Percentiles rank a stretch among this genome's conserved stretches.
Evolutionary conservation across 495 filamentous ascomycete genomes (phyloP).

Genomic region (Lepraria neglecta): DNA sequence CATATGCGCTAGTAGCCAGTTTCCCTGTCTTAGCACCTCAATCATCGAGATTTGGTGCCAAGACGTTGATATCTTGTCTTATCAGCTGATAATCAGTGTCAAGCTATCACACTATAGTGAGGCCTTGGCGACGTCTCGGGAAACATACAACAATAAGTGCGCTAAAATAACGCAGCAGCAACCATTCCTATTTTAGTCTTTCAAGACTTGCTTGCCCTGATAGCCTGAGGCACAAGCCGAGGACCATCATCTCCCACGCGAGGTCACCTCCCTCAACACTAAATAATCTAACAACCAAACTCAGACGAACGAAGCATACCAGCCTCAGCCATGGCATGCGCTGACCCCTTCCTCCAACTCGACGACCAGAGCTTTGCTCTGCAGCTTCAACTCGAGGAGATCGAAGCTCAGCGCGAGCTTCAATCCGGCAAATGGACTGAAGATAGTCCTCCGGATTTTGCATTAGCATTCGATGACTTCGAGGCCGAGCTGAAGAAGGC

Average conservation of each 20-base stretch:
- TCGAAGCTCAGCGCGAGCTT: constrained; percentile 24
- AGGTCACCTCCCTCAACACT: not conserved
- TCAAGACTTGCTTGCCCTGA: no score
- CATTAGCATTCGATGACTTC: constrained; percentile 27
- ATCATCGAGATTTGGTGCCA: no score
- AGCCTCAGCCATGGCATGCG: constrained; percentile 10
- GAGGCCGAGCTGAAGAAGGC: constrained; percentile 25
- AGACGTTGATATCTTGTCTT: no score
- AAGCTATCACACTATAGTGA: no score
- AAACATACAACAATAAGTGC: no score
- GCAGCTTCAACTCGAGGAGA: constrained; percentile 25
- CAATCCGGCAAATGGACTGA: constrained; percentile 26
- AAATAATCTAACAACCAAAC: not conserved
- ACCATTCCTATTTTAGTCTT: no score
- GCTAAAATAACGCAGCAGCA: no score
- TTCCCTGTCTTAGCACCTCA: no score
- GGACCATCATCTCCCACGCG: not conserved
- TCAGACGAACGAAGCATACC: not conserved
- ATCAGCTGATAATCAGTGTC: no score
- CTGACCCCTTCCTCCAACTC: constrained; percentile 13
- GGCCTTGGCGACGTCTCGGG: no score
- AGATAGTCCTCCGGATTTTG: constrained; percentile 24
- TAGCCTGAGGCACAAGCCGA: no score
- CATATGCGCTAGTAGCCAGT: no score
- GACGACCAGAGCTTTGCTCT: constrained; percentile 26